Conservation (phyloP, 768 basidiomycete genomes). For the Hypsizygus marmoreus region DNA sequence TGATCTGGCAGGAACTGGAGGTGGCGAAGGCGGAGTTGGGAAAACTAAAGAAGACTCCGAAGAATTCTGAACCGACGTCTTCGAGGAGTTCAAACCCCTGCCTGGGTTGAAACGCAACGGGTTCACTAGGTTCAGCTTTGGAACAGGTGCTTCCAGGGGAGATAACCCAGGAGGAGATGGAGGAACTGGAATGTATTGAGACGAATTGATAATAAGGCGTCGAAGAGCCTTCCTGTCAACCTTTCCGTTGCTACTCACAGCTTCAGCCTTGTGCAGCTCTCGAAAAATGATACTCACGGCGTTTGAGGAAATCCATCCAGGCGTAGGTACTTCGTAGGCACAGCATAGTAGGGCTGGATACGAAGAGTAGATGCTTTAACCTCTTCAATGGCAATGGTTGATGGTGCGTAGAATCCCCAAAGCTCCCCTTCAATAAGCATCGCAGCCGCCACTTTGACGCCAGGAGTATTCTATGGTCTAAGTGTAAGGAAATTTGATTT, state of each 20-base stretch:
- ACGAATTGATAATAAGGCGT: slow-evolving; percentile 32
- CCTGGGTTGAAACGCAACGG: slow-evolving; percentile 9
- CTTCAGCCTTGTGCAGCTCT: background rate
- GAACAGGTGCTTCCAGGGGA: slow-evolving; percentile 4
- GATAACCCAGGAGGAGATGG: slow-evolving; percentile 2
- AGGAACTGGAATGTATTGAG: slow-evolving; percentile 7
- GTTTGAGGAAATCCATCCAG: slow-evolving; percentile 53
- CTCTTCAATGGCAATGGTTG: slow-evolving; percentile 32
- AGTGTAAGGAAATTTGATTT: background rate
- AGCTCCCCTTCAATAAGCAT: slow-evolving; percentile 53
- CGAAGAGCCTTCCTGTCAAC: slow-evolving; percentile 48
- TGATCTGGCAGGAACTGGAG: background rate
- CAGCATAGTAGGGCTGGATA: slow-evolving; percentile 60
- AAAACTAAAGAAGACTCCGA: slow-evolving; percentile 13
- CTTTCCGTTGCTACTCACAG: slow-evolving; percentile 46
- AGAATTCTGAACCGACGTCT: background rate
- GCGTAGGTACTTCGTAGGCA: slow-evolving; percentile 46
- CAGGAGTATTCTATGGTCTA: slow-evolving; percentile 1
- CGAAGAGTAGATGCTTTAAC: slow-evolving; percentile 48
- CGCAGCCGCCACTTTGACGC: slow-evolving; percentile 46
- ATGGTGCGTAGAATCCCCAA: slow-evolving; percentile 57
- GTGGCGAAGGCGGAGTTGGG: slow-evolving; percentile 5
- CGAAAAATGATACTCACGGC: slow-evolving; percentile 32
- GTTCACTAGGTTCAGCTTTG: slow-evolving; percentile 2
- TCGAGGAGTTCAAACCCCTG: slow-evolving; percentile 5